Evolutionary conservation across 805 yeast genomes (phyloP), one percentile per base, ranked within the genome.

Genomic region (Cyberlindnera galapagoensis): DNA sequence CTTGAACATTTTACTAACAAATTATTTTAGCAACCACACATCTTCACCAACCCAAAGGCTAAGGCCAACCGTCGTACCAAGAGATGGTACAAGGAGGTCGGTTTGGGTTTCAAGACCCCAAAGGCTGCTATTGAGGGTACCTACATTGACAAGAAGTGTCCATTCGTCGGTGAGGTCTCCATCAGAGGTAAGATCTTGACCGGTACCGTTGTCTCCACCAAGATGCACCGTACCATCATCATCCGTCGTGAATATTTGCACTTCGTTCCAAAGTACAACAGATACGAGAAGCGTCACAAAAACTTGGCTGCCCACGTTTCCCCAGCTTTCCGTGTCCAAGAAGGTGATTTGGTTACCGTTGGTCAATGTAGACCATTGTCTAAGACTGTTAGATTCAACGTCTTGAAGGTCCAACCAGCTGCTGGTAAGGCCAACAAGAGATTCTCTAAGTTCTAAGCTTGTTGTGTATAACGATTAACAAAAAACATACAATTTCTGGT

Each of bases 261-360:
- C 78, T 92, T 86, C 77, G 84, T 92, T 70, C 95, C 97, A 72
- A 92, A 92, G 82, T 92, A 92, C 79, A 92, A 90, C 95, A 88
- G 99, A 84, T 92, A 87, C 85, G 99, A 92, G 79, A 92, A 92
- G 85, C 87, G 99, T 79, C 99, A 92, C 85, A 92, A 92, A 92
- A 92, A 92, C 82, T 79, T 92, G 50, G 94, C 99, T 68, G 99
- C 96, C 61, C 99, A 92, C 77, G 85, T 92, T 62, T 90, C 97
- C 54, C 99, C 99, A 74, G 97, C 97, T 71, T 92, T 92, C 97
- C 94, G 99, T 76, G 96, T 90, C 59, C 74, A 74, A 68, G 97
- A 88, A 69, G 99, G 98, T 80, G 99, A 92, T 66, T 75, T 82
- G 54, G 98, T 92, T 62, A 88, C 95, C 59, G 97, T 92, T 70